These are phyloP conservation scores for Wallacemonas sp. DNA, from an alignment of 208 protist species.

Conservation along the genomic window DNA sequence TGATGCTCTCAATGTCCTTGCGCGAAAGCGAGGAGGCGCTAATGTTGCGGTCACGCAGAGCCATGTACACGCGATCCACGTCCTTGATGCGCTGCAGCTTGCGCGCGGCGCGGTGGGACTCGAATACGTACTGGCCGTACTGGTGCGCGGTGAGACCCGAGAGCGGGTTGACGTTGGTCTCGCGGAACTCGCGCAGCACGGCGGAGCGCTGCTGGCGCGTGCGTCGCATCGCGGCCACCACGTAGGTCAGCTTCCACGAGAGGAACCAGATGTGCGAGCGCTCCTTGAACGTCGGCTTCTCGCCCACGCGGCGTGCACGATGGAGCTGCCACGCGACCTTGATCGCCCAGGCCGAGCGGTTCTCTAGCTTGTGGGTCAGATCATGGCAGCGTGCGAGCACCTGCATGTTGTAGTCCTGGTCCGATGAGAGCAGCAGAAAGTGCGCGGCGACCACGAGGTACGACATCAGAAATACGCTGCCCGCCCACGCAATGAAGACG, in stretches of 20 bases:
- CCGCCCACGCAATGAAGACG: conserved; percentile 43
- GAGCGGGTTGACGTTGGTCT: conserved; percentile 38
- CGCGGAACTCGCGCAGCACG: conserved; percentile 37
- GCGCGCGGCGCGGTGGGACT: conserved; percentile 38
- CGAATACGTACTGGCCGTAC: conserved; percentile 41
- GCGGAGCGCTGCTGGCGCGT: conserved; percentile 43
- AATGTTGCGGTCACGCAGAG: conserved; percentile 42
- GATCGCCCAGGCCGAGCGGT: conserved; percentile 53
- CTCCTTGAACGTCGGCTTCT: conserved; percentile 27
- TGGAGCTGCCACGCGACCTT: conserved; percentile 58
- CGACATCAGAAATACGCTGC: conserved; percentile 36
- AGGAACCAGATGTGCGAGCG: conserved; percentile 29
- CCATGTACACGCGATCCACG: conserved; percentile 53
- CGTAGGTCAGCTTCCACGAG: conserved; percentile 40
- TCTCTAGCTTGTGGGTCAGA: conserved; percentile 42
- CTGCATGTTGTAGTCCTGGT: conserved; percentile 54
- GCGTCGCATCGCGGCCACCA: conserved; percentile 43
- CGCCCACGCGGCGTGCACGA: conserved; percentile 24
- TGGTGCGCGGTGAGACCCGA: conserved; percentile 50
- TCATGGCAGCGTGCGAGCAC: conserved; percentile 49
- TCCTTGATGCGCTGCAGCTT: conserved; percentile 63
- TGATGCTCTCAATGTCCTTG: conserved; percentile 51
- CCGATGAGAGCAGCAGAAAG: conserved; percentile 26
- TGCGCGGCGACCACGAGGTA: conserved; percentile 52
- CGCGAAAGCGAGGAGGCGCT: conserved; percentile 51